Percentiles rank a stretch among this genome's conserved stretches.
These are phyloP conservation scores for Beauveria bassiana DNA, from an alignment of 2,329 filamentous ascomycete genomes.

Conservation along the genomic window DNA sequence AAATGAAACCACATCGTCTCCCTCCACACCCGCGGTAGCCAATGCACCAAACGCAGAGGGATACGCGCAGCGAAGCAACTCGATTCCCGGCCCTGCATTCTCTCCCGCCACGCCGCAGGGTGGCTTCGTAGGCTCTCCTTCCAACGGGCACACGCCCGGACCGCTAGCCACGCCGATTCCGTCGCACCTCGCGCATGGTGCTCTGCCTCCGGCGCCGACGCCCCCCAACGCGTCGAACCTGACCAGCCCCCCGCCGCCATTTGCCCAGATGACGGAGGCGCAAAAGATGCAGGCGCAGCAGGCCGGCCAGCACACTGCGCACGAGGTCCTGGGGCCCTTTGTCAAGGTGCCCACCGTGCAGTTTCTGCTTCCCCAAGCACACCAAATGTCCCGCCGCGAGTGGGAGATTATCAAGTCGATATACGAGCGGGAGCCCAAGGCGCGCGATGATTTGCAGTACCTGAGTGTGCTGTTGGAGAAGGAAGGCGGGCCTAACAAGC, in stretches of 20 bases:
- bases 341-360: constrained; percentile 57
- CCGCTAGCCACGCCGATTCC: constrained; percentile 11
- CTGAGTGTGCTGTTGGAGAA: constrained; percentile 49
- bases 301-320: constrained; percentile 49
- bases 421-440: constrained; percentile 55
- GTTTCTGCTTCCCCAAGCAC: constrained; percentile 62
- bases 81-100: constrained; percentile 43
- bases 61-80: constrained; percentile 36
- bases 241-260: constrained; percentile 15
- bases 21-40: constrained; percentile 13
- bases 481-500: constrained; percentile 23
- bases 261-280: constrained; percentile 21
- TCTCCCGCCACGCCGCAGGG: constrained; percentile 43
- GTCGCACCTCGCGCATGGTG: constrained; percentile 11
- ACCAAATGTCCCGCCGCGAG: constrained; percentile 60
- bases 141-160: constrained; percentile 12
- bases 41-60: constrained; percentile 24
- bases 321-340: constrained; percentile 55
- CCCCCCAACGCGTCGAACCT: constrained; percentile 11
- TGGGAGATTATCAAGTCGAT: constrained; percentile 67
- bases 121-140: constrained; percentile 14
- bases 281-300: constrained; percentile 36
- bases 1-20: constrained; percentile 10
- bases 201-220: constrained; percentile 15
- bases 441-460: constrained; percentile 53